Percentiles rank a stretch among this genome's conserved stretches.
Conservation (phyloP, 768 basidiomycete species). For the Exsudoporus frostii region DNA sequence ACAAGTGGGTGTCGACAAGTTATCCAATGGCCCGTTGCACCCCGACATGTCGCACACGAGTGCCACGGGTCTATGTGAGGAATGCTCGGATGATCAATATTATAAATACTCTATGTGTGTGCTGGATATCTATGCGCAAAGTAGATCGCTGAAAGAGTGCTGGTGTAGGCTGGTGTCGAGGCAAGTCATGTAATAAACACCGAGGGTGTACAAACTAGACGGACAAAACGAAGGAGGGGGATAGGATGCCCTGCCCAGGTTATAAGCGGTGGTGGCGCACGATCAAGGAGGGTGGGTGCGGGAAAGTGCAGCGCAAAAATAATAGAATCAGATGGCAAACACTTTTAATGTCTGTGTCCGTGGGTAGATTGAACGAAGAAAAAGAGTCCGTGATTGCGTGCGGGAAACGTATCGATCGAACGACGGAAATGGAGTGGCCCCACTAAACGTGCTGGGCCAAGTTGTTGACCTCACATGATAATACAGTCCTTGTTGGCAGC, state of each 20-base stretch:
- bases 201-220: neutral
- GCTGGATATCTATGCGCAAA: slow-evolving; percentile 22
- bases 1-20: neutral
- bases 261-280: slow-evolving; percentile 1
- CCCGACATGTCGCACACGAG: neutral
- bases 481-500: slow-evolving; percentile 75
- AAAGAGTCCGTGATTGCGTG: slow-evolving; percentile 1
- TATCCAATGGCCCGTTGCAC: neutral
- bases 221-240: slow-evolving; percentile 9
- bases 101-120: slow-evolving; percentile 17
- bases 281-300: slow-evolving; percentile 1
- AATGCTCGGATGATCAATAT: neutral
- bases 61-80: neutral
- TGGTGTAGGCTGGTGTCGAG: slow-evolving; percentile 1
- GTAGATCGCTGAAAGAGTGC: slow-evolving; percentile 13
- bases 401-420: neutral
- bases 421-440: slow-evolving; percentile 15
- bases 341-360: slow-evolving; percentile 16
- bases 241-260: neutral
- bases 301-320: slow-evolving; percentile 5
- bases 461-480: slow-evolving; percentile 61
- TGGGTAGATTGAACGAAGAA: slow-evolving; percentile 12
- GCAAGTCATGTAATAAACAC: neutral
- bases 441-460: slow-evolving; percentile 1
- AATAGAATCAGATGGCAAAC: slow-evolving; percentile 10